phyloP scores from a whole-genome alignment of 2,329 filamentous ascomycete genomes.

The Neofusicoccum sp. region DNA sequence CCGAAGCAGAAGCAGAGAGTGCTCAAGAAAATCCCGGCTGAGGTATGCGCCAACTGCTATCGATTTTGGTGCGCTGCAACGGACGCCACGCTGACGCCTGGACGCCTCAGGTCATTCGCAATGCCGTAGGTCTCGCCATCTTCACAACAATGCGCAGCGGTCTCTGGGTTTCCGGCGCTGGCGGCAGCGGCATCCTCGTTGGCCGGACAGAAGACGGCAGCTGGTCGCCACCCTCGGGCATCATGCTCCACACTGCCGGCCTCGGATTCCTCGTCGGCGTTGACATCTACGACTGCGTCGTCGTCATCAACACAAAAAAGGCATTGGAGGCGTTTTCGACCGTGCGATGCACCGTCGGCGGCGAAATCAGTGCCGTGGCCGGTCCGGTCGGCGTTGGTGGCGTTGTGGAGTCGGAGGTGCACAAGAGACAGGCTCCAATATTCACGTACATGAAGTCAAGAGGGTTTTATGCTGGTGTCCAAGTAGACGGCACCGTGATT shows the following conservation, averaged over 20 bases:
- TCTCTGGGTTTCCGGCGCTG: slow-evolving; percentile 89
- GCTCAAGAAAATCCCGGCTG: slow-evolving; percentile 80
- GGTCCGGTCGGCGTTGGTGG: slow-evolving; percentile 80
- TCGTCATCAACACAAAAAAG: slow-evolving; percentile 86
- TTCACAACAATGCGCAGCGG: slow-evolving; percentile 96
- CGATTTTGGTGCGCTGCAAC: neutral
- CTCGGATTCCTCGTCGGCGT: slow-evolving; percentile 89
- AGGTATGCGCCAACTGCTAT: slow-evolving; percentile 30
- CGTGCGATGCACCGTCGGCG: slow-evolving; percentile 76
- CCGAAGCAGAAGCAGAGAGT: slow-evolving; percentile 65
- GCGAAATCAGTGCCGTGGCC: slow-evolving; percentile 74
- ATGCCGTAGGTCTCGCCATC: slow-evolving; percentile 87
- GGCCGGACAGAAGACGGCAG: slow-evolving; percentile 81
- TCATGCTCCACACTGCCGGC: slow-evolving; percentile 85
- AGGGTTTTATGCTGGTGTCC: slow-evolving; percentile 84
- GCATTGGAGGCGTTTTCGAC: slow-evolving; percentile 84
- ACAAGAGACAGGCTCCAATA: slow-evolving; percentile 70
- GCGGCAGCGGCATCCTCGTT: slow-evolving; percentile 84
- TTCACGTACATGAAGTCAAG: slow-evolving; percentile 89
- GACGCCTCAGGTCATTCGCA: slow-evolving; percentile 69
- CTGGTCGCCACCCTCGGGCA: slow-evolving; percentile 90
- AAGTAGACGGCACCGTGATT: slow-evolving; percentile 84
- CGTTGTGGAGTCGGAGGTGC: slow-evolving; percentile 68
- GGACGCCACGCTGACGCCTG: slow-evolving; percentile 1
- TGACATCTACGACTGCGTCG: slow-evolving; percentile 93